Evolutionary conservation across 768 basidiomycete genomes (phyloP).

Genomic region (Kockovaella imperatae): DNA sequence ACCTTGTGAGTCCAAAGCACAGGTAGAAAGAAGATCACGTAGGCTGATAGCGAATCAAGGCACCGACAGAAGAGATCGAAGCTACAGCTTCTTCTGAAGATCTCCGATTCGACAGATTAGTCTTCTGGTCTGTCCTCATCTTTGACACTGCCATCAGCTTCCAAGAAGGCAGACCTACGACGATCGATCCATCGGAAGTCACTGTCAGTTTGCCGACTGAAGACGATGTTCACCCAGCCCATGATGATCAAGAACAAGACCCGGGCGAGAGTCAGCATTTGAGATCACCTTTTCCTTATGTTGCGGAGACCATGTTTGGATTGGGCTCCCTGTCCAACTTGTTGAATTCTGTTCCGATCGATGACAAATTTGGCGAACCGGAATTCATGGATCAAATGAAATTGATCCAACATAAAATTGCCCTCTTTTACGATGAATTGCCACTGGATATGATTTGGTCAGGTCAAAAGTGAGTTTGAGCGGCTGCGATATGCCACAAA

Average conservation of each 20-base stretch:
- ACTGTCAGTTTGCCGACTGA: slow-evolving; percentile 4
- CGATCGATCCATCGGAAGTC: slow-evolving; percentile 9
- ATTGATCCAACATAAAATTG: background rate
- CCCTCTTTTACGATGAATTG: background rate
- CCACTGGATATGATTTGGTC: slow-evolving; percentile 3
- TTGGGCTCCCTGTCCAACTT: background rate
- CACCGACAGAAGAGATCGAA: no score
- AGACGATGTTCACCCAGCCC: slow-evolving; percentile 4
- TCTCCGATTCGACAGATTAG: background rate
- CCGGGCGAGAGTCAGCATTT: no score
- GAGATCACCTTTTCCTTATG: slow-evolving; percentile 3
- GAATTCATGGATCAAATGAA: no score
- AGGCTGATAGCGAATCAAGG: no score
- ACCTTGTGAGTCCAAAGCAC: slow-evolving; percentile 20
- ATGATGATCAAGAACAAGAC: no score
- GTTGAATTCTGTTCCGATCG: background rate
- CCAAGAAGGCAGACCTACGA: slow-evolving; percentile 2
- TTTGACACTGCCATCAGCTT: slow-evolving; percentile 9
- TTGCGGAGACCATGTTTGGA: background rate
- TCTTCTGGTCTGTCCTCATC: slow-evolving; percentile 7
- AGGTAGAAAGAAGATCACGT: no score
- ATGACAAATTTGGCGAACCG: background rate
- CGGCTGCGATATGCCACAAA: background rate
- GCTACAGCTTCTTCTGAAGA: background rate
- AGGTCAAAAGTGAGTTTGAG: background rate